Evolutionary conservation across 1,284 basidiomycete species (phyloP).

Genomic region (Rhodotorula sp.): DNA sequence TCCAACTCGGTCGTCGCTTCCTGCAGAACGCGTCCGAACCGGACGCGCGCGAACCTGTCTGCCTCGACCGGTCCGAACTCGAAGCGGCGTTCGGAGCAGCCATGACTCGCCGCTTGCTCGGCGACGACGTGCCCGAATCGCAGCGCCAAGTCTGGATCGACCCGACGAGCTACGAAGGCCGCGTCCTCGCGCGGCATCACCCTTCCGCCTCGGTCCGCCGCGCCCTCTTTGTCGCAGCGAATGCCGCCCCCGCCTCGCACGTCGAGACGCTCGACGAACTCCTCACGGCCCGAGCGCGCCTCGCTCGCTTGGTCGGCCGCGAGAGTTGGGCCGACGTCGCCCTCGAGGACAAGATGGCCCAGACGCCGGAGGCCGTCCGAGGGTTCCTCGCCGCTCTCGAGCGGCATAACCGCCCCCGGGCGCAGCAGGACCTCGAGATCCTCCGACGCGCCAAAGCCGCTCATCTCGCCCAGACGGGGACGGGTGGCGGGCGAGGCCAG

Average conservation of each 20-base stretch:
- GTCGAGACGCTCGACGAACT: constrained; percentile 72
- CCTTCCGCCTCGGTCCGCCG: constrained; percentile 21
- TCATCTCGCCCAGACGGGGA: constrained; percentile 52
- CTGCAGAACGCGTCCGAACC: constrained; percentile 54
- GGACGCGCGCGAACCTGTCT: constrained; percentile 53
- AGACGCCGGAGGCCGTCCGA: constrained; percentile 78
- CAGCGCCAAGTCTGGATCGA: constrained; percentile 21
- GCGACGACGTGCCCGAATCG: background rate
- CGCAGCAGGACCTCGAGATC: constrained; percentile 66
- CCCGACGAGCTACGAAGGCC: constrained; percentile 35
- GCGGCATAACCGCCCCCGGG: constrained; percentile 70
- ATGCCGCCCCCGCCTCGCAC: constrained; percentile 58
- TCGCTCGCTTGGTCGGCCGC: constrained; percentile 76
- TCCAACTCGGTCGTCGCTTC: constrained; percentile 84
- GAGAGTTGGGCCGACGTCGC: constrained; percentile 79
- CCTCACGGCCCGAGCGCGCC: constrained; percentile 68
- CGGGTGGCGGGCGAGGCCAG: constrained; percentile 4
- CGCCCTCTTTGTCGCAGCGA: constrained; percentile 30
- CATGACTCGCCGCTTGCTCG: constrained; percentile 21
- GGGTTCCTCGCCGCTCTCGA: constrained; percentile 77
- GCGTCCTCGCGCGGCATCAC: constrained; percentile 39
- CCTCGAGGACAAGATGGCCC: constrained; percentile 90
- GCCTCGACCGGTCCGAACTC: constrained; percentile 52
- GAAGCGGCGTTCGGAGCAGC: constrained; percentile 27
- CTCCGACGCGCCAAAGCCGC: constrained; percentile 65